Base-by-base conservation (phyloP, 2,329 filamentous ascomycete species). In the Escovopsis sp. region DNA sequence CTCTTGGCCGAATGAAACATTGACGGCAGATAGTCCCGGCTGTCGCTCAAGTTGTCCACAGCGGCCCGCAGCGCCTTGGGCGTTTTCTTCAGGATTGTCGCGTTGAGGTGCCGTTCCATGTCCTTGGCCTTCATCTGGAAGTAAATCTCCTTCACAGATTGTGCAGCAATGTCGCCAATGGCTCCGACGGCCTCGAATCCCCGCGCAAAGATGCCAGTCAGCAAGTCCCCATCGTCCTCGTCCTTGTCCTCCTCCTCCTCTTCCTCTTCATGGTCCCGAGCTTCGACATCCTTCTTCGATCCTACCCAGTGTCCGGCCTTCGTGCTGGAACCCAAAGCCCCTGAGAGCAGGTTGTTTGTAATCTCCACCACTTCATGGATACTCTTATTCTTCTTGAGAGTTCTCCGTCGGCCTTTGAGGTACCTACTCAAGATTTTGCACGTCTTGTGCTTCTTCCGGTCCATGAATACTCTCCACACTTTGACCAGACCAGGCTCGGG, bases 401-500 rank as follows among this genome's bases (percentile, higher is more conserved):
- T n/a, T 30, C 15, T 13, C 30, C 36, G 14, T 37, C 40, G 3
- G 31, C 35, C 35, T 6, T 35, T 10, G 32, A 39, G 27, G 24
- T 44, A 35, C 11, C 10, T 38, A 10, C 29, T 15, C 13, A 35
- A 29, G 39, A 39, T 39, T n/a, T 36, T 35, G 25, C 25, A 27
- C 25, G 9, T 27, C 25, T 27, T 27, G 25, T 5, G n/a, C 16
- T 46, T 46, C 42, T 46, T 46, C 13, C 45, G 39, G 14, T 39
- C 37, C 45, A 45, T 46, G 24, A 42, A 46, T 9, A 15, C 40
- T 14, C 42, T 37, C 45, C 45, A 46, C 3, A 37, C 42, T 3
- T 32, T 15, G 4, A 46, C 42, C 7, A 46, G 14, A 0, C 42
- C 45, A 30, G 37, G 24, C 15, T 46, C 42, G 2, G 39, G 35